A percentile compares a stretch with the other conserved stretches of the same genome.
phyloP scores from a whole-genome alignment of 306 rosid species.

The Dalbergia oliveri region DNA sequence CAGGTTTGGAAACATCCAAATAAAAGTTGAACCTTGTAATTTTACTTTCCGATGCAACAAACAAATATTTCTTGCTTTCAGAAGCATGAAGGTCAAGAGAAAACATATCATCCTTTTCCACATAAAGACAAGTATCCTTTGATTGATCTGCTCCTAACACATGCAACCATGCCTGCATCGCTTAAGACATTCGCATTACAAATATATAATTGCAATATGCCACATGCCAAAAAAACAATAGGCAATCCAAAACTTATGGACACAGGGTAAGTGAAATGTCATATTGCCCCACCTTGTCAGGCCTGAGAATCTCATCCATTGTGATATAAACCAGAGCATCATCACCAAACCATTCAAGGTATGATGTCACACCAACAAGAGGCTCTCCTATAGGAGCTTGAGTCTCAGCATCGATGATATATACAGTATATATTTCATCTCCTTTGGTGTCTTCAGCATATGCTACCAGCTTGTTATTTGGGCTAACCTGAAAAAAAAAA shows the following conservation, averaged over 20 bases:
- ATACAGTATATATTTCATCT: conserved; percentile 81
- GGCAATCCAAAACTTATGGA: background rate
- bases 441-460: conserved; percentile 95
- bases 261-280: background rate
- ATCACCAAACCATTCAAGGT: conserved; percentile 81
- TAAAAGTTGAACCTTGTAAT: conserved; percentile 86
- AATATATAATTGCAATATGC: conserved; percentile 21
- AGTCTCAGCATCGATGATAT: conserved; percentile 80
- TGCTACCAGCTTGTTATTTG: conserved; percentile 81
- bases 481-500: conserved; percentile 74
- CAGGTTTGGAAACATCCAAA: conserved; percentile 82
- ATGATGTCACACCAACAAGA: conserved; percentile 61
- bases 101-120: conserved; percentile 80
- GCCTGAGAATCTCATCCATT: conserved; percentile 89
- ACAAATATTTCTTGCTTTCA: conserved; percentile 85
- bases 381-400: conserved; percentile 70
- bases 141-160: conserved; percentile 79
- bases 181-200: conserved; percentile 32
- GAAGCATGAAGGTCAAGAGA: conserved; percentile 80
- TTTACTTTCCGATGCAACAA: conserved; percentile 88
- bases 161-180: conserved; percentile 87
- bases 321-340: conserved; percentile 77
- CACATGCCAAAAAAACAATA: conserved; percentile 1
- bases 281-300: conserved; percentile 71
- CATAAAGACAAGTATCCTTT: conserved; percentile 79